Base-by-base conservation (phyloP, 2,329 filamentous ascomycete species). In the Escovopsis sp. region DNA sequence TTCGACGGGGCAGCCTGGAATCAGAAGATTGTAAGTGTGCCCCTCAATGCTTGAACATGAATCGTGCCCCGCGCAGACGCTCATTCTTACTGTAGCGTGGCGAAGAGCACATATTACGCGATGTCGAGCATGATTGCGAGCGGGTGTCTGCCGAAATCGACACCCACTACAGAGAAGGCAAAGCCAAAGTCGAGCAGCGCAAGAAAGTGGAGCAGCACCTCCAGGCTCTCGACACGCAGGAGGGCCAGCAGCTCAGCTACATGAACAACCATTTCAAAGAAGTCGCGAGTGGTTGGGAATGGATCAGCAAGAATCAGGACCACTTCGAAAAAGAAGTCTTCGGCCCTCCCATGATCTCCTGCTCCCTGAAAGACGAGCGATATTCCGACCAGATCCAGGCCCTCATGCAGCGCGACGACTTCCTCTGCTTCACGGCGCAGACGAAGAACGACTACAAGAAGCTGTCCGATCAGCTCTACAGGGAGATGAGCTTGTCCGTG, bases 311-410 rank as follows among this genome's bases (percentile, higher is more conserved):
- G 3, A 75, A 98, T 51, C 68, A 68, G 39, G 52, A 67, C 36
- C 56, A 69, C 33, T 90, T 94, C 43, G 71, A 81, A 48, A 74
- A 79, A 43, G 68, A 79, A 39, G 76, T 94, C 4, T 85, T 80
- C 50, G 85, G 82, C 0, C 87, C 87, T 5, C 76, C 87, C 0
- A 72, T 90, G 48, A 62, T 94, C 23, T 79, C 71, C 39, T 94
- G 86, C 55, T 81, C 79, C 0, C 62, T 94, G 35, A 86, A 78
- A 45, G 73, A 93, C 45, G 66, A 74, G 26, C 68, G 62, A 36
- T 84, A 81, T 52, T 65, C 68, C 0, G 57, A 71, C 38, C 61
- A 67, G 19, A 55, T 76, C 11, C 70, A 76, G 48, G 56, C 66
- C 5, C 48, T 72, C 32, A 49, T 76, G 8, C 56, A 61, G 31